Evolutionary conservation across 2,329 filamentous ascomycete species (phyloP).

Genomic region (Akanthomyces lecanii): DNA sequence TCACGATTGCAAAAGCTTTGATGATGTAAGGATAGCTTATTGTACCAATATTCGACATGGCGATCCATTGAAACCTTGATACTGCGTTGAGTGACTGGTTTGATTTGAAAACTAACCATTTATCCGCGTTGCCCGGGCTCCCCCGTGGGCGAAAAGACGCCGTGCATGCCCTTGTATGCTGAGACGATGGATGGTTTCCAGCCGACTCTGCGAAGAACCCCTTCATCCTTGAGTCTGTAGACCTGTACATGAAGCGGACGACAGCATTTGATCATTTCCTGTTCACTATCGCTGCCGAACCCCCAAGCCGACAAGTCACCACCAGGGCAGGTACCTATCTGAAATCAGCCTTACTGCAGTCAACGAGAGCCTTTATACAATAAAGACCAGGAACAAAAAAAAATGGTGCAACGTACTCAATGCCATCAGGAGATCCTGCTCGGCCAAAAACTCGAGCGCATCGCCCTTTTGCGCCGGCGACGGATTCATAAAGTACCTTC

Average conservation of each 20-base stretch:
- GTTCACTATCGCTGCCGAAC: slow-evolving; percentile 64
- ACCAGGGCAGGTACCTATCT: slow-evolving; percentile 65
- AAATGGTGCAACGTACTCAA: slow-evolving; percentile 37
- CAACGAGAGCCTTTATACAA: no score
- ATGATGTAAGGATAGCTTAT: slow-evolving; percentile 16
- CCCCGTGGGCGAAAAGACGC: slow-evolving; percentile 40
- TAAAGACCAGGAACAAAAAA: not conserved
- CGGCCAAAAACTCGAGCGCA: slow-evolving; percentile 73
- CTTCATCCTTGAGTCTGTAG: slow-evolving; percentile 54
- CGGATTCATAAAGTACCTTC: slow-evolving; percentile 72
- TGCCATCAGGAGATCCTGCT: slow-evolving; percentile 66
- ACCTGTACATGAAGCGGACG: slow-evolving; percentile 72
- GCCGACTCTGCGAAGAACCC: slow-evolving; percentile 45
- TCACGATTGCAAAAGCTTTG: slow-evolving; percentile 7
- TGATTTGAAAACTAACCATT: not conserved
- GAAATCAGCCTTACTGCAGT: slow-evolving; percentile 33
- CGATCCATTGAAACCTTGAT: slow-evolving; percentile 8
- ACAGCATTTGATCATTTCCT: slow-evolving; percentile 66
- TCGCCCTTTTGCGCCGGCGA: slow-evolving; percentile 52
- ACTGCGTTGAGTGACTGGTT: not conserved
- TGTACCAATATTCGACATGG: slow-evolving; percentile 17
- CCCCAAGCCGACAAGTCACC: slow-evolving; percentile 81
- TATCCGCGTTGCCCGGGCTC: slow-evolving; percentile 19
- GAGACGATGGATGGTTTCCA: slow-evolving; percentile 62
- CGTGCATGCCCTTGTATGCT: slow-evolving; percentile 62